phyloP scores from a whole-genome alignment of 176 grass and related monocot genomes.

The Urochloa ruziziensis region DNA sequence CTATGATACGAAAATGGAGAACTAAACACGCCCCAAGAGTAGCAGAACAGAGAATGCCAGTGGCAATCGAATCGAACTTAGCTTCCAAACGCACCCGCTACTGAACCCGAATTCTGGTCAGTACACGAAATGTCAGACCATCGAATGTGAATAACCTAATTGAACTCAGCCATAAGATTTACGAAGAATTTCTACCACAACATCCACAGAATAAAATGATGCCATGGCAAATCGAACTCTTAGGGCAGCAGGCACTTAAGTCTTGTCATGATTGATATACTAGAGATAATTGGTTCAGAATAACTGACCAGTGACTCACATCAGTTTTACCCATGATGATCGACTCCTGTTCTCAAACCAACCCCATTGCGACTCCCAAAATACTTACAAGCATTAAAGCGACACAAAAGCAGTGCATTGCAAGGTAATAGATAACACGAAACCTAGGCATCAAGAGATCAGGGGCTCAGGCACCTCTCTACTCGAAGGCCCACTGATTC shows the following conservation, averaged over 20 bases:
- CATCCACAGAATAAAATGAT: not conserved
- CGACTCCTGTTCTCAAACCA: not conserved
- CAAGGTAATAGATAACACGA: not conserved
- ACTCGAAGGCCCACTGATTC: conserved; percentile 50
- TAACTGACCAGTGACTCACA: not conserved
- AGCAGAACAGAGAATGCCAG: no score
- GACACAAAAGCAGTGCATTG: conserved; percentile 15
- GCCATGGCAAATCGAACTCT: not conserved
- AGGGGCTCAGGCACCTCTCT: not conserved
- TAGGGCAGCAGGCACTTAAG: not conserved
- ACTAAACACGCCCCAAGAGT: no score
- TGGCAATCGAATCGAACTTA: no score
- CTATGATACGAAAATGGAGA: no score
- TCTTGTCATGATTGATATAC: not conserved
- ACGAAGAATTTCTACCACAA: no score
- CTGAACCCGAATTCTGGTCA: no score
- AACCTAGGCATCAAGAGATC: not conserved
- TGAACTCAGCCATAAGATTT: no score
- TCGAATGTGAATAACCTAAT: no score
- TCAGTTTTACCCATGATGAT: not conserved
- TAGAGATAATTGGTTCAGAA: conserved; percentile 22
- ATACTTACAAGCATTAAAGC: conserved; percentile 32
- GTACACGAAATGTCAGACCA: no score
- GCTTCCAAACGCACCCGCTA: no score
- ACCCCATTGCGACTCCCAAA: conserved; percentile 7